Evolutionary conservation across 1,284 basidiomycete genomes (phyloP).

Genomic region (Puccinia polysora): DNA sequence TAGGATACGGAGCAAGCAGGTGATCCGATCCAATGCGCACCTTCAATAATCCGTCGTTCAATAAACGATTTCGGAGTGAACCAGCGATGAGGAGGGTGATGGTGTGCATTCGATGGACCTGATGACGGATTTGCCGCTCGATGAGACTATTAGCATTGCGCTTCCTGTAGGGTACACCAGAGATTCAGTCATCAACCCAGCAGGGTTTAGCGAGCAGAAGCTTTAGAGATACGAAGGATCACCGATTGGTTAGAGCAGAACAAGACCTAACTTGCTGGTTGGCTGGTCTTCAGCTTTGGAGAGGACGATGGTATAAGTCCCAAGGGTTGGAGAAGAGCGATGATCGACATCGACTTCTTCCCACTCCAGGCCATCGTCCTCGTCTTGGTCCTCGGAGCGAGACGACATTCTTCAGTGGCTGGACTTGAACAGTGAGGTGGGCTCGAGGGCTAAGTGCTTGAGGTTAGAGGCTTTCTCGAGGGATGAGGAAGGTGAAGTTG

Average conservation of each 20-base stretch:
- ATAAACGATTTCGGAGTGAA: slow-evolving; percentile 71
- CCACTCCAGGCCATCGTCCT: slow-evolving; percentile 32
- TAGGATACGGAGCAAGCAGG: neutral
- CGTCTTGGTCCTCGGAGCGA: slow-evolving; percentile 12
- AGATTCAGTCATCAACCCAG: neutral
- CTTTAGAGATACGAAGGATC: neutral
- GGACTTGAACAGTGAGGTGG: neutral
- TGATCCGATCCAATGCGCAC: slow-evolving; percentile 55
- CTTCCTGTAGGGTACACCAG: slow-evolving; percentile 5
- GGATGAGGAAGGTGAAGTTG: too few relatives aligned
- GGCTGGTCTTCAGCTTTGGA: slow-evolving; percentile 22
- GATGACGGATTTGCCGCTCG: slow-evolving; percentile 69
- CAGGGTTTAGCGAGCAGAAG: neutral
- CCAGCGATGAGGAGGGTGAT: slow-evolving; percentile 72
- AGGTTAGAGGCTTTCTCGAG: too few relatives aligned
- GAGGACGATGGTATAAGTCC: slow-evolving; percentile 32
- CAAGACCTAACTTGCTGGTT: slow-evolving; percentile 22
- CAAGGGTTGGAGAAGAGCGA: too few relatives aligned
- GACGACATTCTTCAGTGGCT: neutral
- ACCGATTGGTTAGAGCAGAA: neutral
- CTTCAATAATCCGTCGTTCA: slow-evolving; percentile 76
- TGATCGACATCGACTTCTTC: slow-evolving; percentile 34
- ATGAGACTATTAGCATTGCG: slow-evolving; percentile 26
- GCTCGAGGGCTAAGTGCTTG: too few relatives aligned
- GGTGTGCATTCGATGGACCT: slow-evolving; percentile 81